Conservation (phyloP, 176 grass and related monocot genomes). For the Otatea glauca region DNA sequence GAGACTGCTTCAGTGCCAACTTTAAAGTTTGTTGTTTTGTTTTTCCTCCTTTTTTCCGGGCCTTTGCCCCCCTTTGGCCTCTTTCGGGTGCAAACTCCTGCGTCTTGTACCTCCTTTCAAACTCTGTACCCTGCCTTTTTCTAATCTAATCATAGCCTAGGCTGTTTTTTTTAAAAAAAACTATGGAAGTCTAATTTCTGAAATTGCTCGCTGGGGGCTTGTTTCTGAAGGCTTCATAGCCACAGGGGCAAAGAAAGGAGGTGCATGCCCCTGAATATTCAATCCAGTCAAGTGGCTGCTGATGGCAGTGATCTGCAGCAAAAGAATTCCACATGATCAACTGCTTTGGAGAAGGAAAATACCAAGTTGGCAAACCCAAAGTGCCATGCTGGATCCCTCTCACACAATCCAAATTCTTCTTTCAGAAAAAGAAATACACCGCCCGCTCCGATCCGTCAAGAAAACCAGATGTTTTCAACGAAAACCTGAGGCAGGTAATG, state of each 20-base stretch:
- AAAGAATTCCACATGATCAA: constrained; percentile 49
- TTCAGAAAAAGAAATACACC: constrained; percentile 23
- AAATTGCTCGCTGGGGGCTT: neutral
- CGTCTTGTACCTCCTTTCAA: no score
- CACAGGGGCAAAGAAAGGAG: neutral
- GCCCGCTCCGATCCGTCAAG: neutral
- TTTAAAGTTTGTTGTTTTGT: no score
- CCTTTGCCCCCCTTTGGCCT: no score
- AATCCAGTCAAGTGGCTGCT: constrained; percentile 47
- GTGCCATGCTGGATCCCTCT: constrained; percentile 50
- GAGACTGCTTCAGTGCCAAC: no score
- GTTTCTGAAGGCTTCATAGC: constrained; percentile 21
- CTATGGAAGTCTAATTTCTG: neutral
- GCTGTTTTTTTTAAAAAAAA: no score
- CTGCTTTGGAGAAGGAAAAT: constrained; percentile 44
- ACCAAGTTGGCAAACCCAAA: constrained; percentile 50
- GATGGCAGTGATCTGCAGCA: constrained; percentile 35
- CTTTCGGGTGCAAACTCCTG: no score
- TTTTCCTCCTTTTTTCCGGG: no score
- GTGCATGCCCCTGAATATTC: constrained; percentile 30
- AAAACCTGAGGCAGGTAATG: constrained; percentile 31
- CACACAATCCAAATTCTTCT: constrained; percentile 18
- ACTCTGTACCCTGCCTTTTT: no score
- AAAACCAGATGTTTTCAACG: neutral
- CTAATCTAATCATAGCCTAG: no score